These are phyloP conservation scores for Phoma herbarum DNA, from an alignment of 2,329 filamentous ascomycete genomes.

Conservation along the genomic window DNA sequence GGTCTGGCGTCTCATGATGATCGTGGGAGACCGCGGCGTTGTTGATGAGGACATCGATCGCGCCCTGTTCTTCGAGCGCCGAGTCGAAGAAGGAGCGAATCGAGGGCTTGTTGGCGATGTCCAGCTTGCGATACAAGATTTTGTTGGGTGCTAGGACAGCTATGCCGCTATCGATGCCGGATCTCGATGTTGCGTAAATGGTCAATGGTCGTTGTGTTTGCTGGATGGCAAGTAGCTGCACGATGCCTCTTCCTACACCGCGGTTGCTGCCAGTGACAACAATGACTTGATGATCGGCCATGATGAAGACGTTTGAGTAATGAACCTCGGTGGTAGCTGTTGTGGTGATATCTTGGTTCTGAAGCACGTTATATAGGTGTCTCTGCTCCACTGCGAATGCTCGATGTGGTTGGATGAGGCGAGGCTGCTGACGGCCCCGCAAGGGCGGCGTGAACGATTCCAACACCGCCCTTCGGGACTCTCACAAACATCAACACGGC, in stretches of 20 bases:
- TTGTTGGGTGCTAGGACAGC: slow-evolving; percentile 9
- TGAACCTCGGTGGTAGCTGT: neutral
- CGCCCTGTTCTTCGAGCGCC: slow-evolving; percentile 8
- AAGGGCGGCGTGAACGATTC: neutral
- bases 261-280: slow-evolving; percentile 32
- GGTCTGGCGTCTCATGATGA: slow-evolving; percentile 18
- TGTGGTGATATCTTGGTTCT: neutral
- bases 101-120: slow-evolving; percentile 23
- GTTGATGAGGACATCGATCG: slow-evolving; percentile 31
- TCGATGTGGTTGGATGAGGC: neutral
- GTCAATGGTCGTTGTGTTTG: slow-evolving; percentile 20
- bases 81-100: slow-evolving; percentile 23
- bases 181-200: slow-evolving; percentile 32
- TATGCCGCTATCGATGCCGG: slow-evolving; percentile 18
- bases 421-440: neutral
- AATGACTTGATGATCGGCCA: slow-evolving; percentile 23
- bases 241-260: slow-evolving; percentile 31
- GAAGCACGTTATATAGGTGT: neutral
- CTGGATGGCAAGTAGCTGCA: slow-evolving; percentile 25
- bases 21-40: slow-evolving; percentile 30
- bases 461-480: neutral
- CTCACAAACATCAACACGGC: neutral
- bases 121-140: slow-evolving; percentile 24
- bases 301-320: neutral
- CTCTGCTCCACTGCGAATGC: neutral